Base-by-base conservation (phyloP, 1,284 basidiomycete genomes). In the Malassezia globosa region DNA sequence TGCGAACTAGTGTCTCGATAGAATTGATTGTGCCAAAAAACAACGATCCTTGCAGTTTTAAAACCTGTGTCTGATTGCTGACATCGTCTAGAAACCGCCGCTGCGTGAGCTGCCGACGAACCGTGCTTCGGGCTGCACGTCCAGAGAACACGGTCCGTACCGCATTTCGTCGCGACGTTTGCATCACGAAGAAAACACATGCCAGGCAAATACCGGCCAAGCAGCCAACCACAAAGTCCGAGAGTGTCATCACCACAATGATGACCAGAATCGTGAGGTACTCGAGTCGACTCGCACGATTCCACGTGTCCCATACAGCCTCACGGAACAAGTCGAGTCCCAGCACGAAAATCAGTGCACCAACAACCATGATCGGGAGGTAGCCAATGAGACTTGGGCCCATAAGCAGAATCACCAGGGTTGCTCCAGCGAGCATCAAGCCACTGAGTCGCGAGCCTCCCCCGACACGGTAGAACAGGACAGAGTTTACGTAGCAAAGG, bases 1-100 rank as follows among this genome's bases (percentile, higher is more conserved):
- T 74, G 6, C 83, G 79, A 37, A 88, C 83, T 1, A 70, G 49
- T 24, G 83, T 82, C 72, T 95, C 89, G 49, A 94, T 87, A 36
- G 82, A 77, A 0, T 83, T 78, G 62, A 95, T 92, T 0, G 89
- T 95, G 4, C 94, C 92, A 72, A 97, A 97, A 78, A 96, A 97
- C 29, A 97, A 76, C 75, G 87, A 89, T 0, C 85, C 69, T 77
- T 96, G 90, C 6, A 96, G 73, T 57, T 85, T 82, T 63, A 95
- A 76, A 46, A 96, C 82, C 26, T 84, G 83, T 0, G 89, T 95
- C 74, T 96, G 89, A 54, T 81, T 83, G 5, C 90, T 87, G 18
- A 92, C 87, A 55, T 87, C 82, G 21, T 84, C 82, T 34, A 97
- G 80, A 72, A 95, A 96, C 2, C 82, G 82, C 10, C 87, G 79